Evolutionary conservation across 2,329 filamentous ascomycete genomes (phyloP).

Genomic region (Diaporthe ilicicola): DNA sequence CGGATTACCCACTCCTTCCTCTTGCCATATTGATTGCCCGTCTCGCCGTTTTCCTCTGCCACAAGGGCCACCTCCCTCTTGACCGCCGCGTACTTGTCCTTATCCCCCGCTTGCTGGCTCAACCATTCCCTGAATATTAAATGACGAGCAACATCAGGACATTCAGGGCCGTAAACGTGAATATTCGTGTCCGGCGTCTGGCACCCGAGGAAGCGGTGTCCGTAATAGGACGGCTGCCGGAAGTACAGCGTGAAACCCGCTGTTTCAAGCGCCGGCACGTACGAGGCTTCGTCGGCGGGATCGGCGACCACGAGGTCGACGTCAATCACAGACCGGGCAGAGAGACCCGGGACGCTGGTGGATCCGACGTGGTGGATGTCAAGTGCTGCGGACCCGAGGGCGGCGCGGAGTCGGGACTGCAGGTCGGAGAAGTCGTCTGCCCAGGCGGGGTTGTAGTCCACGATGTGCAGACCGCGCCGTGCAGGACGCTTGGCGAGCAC

Average conservation of each 20-base stretch:
- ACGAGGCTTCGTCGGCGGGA: slow-evolving; percentile 49
- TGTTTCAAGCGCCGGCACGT: slow-evolving; percentile 52
- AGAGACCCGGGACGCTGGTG: slow-evolving; percentile 57
- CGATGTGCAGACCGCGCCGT: slow-evolving; percentile 5
- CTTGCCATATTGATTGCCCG: slow-evolving; percentile 1
- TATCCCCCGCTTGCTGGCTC: slow-evolving; percentile 46
- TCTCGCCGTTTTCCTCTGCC: background rate
- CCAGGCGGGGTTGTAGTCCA: background rate
- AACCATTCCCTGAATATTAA: slow-evolving; percentile 56
- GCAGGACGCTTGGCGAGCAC: slow-evolving; percentile 7
- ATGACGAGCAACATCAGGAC: slow-evolving; percentile 52
- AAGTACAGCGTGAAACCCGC: slow-evolving; percentile 55
- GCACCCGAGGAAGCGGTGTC: slow-evolving; percentile 56
- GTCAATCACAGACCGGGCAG: slow-evolving; percentile 62
- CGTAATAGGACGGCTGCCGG: slow-evolving; percentile 56
- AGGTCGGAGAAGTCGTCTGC: background rate
- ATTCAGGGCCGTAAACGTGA: slow-evolving; percentile 56
- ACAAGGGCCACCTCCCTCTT: slow-evolving; percentile 44
- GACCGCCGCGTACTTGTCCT: slow-evolving; percentile 47
- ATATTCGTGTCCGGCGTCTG: slow-evolving; percentile 52
- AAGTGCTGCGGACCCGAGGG: slow-evolving; percentile 45
- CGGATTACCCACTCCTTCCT: slow-evolving; percentile 5
- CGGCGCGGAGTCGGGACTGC: slow-evolving; percentile 44
- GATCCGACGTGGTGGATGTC: slow-evolving; percentile 57
- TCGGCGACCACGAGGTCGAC: slow-evolving; percentile 57